Base-by-base conservation (phyloP, 192 early-diverging fungal genomes). In the Irineochytrium annulatum region DNA sequence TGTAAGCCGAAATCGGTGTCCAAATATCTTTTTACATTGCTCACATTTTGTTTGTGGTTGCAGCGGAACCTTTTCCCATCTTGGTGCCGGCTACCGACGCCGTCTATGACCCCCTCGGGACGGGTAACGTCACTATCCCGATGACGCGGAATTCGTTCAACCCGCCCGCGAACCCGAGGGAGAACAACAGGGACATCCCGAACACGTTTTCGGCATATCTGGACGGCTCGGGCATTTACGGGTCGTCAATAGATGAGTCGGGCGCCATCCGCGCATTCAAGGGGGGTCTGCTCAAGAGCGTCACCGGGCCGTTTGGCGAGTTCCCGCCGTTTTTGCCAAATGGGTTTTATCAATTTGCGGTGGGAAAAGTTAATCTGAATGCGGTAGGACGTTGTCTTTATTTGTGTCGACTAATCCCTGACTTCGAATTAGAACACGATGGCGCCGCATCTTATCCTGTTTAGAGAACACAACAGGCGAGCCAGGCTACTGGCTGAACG, bases 381-480 rank as follows among this genome's bases (percentile, higher is more conserved):
- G 46, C 48, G 26, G 59, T 52, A 27, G 34, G 53, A 17, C 6
- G 11, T 28, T 14, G 13, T 22, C 29, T 16, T 52, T 24, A 28
- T 55, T 17, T 35, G 0, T 30, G 24, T 27, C 19, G 13, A 46
- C 24, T 11, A 19, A 59, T 41, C n/a, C 17, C 35, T 46, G 2
- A 11, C 39, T 14, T 1, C 44, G 17, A n/a, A 20, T 46, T 26
- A 35, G 52, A 31, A 45, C 16, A 27, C 55, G 5, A 19, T 26
- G 14, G 17, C 22, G 34, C 20, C n/a, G 16, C 55, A 37, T 31
- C 30, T 55, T 17, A 24, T 63, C 33, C 55, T 58, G 13, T 58
- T 58, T 27, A 17, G 74, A 24, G 74, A 76, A 34, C 74, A 76
- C 45, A 74, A 76, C 28, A 35, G 74, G 19, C 46, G 57, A 28